Base-by-base conservation (phyloP, 352 stramenopile genomes). In the Thalassiosira exigua region DNA sequence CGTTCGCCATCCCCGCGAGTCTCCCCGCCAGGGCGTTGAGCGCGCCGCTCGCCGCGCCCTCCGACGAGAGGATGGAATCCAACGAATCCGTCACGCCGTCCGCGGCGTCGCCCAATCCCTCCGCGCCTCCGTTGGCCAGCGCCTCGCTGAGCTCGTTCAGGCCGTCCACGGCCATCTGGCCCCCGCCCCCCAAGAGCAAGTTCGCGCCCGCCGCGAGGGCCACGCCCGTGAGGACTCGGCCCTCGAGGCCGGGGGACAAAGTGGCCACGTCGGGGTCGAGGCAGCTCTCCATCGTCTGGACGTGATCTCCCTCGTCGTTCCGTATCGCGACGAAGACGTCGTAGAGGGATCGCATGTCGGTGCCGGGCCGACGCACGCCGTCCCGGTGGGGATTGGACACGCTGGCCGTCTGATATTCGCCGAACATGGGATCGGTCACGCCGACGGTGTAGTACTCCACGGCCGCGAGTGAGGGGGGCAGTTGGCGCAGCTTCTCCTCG, bases 401-500 rank as follows among this genome's bases (percentile, higher is more conserved):
- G 52, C 61, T 76, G 1, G 48, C 71, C 17, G 79, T 87, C 62
- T 89, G 82, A 73, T 86, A 87, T 50, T 89, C 82, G 26, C 74
- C 82, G 64, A 86, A 90, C 65, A 88, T 77, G 3, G 79, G 75
- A 61, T 87, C 83, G n/a, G 67, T 66, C 2, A 84, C 33, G 42
- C 74, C 81, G 5, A 81, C 72, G 11, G 79, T 80, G 62, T 91
- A 91, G 57, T 91, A 91, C n/a, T 84, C 69, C 19, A 85, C 59
- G 4, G 85, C 82, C 2, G 76, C 71, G 11, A 79, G 27, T 46
- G 64, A 68, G 0, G 85, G 72, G 19, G 79, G 81, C 7, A 91
- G 62, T 32, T 66, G 9, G 21, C 79, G 84, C 11, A 93, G 69
- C 33, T 64, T 44, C 0, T 78, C 70, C 58, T 82, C 66, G 66